These are phyloP conservation scores for Sisymbrium irio DNA, from an alignment of 345 rosid genomes.

Conservation along the genomic window DNA sequence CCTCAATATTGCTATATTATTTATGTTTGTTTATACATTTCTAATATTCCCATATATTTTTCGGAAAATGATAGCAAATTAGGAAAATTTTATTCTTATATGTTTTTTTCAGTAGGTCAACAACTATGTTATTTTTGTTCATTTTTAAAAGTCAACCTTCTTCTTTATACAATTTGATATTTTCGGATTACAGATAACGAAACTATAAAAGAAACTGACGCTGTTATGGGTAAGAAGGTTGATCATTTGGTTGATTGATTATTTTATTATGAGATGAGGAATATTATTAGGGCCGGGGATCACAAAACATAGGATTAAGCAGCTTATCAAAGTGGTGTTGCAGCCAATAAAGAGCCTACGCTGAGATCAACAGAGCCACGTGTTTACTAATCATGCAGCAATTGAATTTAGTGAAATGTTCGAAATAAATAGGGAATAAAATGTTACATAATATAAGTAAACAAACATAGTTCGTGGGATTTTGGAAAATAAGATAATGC, in stretches of 20 bases:
- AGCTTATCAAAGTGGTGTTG: constrained; percentile 3
- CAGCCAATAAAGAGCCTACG: not conserved
- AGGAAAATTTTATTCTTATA: not conserved
- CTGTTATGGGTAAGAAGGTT: not conserved
- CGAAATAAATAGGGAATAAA: not conserved
- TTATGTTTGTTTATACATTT: not conserved
- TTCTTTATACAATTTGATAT: not conserved
- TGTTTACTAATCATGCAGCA: constrained; percentile 24
- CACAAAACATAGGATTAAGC: constrained; percentile 15
- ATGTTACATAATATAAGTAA: not conserved
- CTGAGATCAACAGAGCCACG: constrained; percentile 13
- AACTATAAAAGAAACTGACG: not conserved
- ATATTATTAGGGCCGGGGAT: not conserved
- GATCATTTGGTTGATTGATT: not conserved
- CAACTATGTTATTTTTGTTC: not conserved
- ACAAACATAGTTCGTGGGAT: constrained; percentile 20
- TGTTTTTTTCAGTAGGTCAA: not conserved
- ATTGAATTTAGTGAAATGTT: constrained; percentile 13
- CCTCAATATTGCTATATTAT: not conserved
- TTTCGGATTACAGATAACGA: not conserved
- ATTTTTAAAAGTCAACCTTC: not conserved
- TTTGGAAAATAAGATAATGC: constrained; percentile 19
- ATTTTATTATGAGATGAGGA: not conserved
- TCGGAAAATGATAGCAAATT: constrained; percentile 7
- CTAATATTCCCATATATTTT: not conserved